A percentile compares a stretch with the other conserved stretches of the same genome.
Conservation (phyloP, 2,329 filamentous ascomycete genomes). For the Fusarium sp. region DNA sequence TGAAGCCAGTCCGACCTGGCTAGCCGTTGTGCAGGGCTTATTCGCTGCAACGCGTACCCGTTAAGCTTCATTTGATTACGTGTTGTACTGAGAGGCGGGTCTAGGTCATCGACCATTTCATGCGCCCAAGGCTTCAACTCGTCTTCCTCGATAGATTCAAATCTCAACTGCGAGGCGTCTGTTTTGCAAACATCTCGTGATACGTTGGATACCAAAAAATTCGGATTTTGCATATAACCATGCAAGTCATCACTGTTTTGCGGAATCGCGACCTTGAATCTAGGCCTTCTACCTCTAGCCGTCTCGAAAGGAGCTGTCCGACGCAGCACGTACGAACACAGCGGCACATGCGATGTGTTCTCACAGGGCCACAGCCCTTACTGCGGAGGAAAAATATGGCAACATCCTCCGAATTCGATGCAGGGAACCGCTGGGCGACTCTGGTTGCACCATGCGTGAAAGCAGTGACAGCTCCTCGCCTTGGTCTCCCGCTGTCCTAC, state of each 20-base stretch:
- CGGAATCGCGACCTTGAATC: neutral
- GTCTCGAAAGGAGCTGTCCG: slow-evolving; percentile 20
- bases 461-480: slow-evolving; percentile 46
- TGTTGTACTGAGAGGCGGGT: neutral
- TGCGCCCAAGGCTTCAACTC: neutral
- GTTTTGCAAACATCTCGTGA: neutral
- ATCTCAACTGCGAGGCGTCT: neutral
- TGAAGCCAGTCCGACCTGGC: slow-evolving; percentile 21
- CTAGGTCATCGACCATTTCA: neutral
- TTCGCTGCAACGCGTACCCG: neutral
- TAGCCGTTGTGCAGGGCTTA: slow-evolving; percentile 14
- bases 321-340: slow-evolving; percentile 29
- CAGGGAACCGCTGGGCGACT: slow-evolving; percentile 47
- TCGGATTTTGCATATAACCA: slow-evolving; percentile 2
- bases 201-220: slow-evolving; percentile 2
- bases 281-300: neutral
- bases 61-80: slow-evolving; percentile 11
- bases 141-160: neutral
- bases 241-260: slow-evolving; percentile 4
- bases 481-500: slow-evolving; percentile 49
- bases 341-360: slow-evolving; percentile 36
- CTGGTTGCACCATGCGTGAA: slow-evolving; percentile 41
- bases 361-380: slow-evolving; percentile 26
- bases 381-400: slow-evolving; percentile 37
- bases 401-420: slow-evolving; percentile 48